Conservation (phyloP, 768 basidiomycete genomes). For the Baorangia bicolor region DNA sequence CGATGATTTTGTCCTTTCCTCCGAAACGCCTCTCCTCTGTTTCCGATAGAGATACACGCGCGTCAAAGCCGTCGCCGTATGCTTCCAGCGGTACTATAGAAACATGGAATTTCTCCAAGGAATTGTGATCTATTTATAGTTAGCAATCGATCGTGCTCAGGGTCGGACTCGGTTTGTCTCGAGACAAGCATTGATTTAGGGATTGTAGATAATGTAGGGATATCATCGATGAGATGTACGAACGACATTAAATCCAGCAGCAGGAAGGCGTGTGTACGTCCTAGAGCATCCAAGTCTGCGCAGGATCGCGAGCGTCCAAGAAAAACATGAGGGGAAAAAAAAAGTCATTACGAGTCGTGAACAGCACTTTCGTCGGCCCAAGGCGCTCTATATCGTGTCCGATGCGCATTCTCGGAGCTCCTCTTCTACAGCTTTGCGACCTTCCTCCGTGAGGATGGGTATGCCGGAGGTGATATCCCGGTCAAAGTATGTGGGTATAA, state of each 20-base stretch:
- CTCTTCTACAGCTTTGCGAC: conserved; percentile 69
- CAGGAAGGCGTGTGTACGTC: not conserved
- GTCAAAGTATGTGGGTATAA: conserved; percentile 76
- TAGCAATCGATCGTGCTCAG: not conserved
- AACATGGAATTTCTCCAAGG: not conserved
- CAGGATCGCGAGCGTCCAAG: conserved; percentile 2
- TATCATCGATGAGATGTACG: conserved; percentile 24
- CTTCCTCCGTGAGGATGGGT: conserved; percentile 66
- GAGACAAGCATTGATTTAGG: conserved; percentile 11
- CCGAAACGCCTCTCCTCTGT: not conserved
- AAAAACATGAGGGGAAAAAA: conserved; percentile 4
- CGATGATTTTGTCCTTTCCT: not conserved
- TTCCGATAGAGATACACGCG: not conserved
- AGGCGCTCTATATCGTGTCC: conserved; percentile 15
- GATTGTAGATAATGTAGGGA: conserved; percentile 27
- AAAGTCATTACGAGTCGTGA: conserved; percentile 13
- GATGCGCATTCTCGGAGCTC: conserved; percentile 44
- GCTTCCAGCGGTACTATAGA: not conserved
- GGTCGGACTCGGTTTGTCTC: not conserved
- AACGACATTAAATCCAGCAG: conserved; percentile 10
- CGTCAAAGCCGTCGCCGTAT: not conserved
- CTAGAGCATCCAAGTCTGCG: conserved; percentile 6
- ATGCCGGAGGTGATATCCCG: conserved; percentile 63
- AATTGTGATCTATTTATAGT: not conserved
- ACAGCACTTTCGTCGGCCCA: not conserved